A percentile compares a stretch with the other conserved stretches of the same genome.
Evolutionary conservation across 768 basidiomycete genomes (phyloP).

Genomic region (Amanita exitialis): DNA sequence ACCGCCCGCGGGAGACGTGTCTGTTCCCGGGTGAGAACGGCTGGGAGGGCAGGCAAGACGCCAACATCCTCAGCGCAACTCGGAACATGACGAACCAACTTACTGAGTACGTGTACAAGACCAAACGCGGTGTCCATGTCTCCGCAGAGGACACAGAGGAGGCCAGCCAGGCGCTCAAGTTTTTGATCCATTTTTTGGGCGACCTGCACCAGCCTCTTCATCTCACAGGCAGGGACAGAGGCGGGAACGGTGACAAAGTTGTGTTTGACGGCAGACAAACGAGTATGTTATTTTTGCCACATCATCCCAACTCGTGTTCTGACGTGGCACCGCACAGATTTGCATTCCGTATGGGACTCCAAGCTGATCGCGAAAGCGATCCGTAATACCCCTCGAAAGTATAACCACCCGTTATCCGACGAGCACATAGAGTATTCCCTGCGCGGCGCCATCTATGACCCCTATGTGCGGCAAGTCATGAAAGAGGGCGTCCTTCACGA

Average conservation of each 20-base stretch:
- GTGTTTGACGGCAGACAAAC: constrained; percentile 60
- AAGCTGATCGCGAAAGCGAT: constrained; percentile 77
- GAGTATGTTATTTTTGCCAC: constrained; percentile 34
- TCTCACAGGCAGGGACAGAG: constrained; percentile 77
- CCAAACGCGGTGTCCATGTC: constrained; percentile 22
- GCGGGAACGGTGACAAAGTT: constrained; percentile 78
- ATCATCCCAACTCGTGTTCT: background rate
- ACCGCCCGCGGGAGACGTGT: constrained; percentile 72
- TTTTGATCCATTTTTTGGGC: constrained; percentile 87
- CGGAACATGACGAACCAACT: constrained; percentile 65
- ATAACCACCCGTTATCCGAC: constrained; percentile 63
- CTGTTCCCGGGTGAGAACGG: constrained; percentile 66
- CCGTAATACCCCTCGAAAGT: constrained; percentile 64
- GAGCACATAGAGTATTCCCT: constrained; percentile 56
- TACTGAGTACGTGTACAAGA: constrained; percentile 18
- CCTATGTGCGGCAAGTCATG: constrained; percentile 78
- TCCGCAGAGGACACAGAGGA: constrained; percentile 15
- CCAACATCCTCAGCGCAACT: constrained; percentile 72
- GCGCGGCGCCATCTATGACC: constrained; percentile 76
- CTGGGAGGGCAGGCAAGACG: constrained; percentile 45
- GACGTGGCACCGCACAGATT: constrained; percentile 29
- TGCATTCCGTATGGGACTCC: constrained; percentile 86
- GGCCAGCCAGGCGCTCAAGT: constrained; percentile 80
- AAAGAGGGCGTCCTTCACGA: constrained; percentile 72
- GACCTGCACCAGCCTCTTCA: constrained; percentile 95